Percentiles rank a stretch among this genome's conserved stretches.
Conservation (phyloP, 192 early-diverging fungal species). For the Neocallimastix lanati region DNA sequence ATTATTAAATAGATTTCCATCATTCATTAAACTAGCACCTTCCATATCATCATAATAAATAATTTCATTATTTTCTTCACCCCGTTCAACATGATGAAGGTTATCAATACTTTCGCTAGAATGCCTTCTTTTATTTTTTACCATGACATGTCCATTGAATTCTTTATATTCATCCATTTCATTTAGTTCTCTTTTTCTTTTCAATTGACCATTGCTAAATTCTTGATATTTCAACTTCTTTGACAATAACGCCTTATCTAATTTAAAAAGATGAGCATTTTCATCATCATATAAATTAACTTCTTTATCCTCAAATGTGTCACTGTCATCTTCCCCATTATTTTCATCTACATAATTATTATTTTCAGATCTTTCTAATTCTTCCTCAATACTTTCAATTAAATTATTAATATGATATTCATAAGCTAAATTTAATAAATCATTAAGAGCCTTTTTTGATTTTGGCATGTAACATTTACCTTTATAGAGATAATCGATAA, state of each 20-base stretch:
- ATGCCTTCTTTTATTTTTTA: neutral
- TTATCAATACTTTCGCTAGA: neutral
- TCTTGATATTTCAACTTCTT: neutral
- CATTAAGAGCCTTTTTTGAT: neutral
- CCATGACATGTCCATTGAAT: too few species aligned
- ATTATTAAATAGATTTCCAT: neutral
- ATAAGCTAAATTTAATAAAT: neutral
- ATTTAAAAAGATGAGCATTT: neutral
- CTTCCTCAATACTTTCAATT: neutral
- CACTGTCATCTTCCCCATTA: neutral
- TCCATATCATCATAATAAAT: neutral
- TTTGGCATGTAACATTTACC: neutral
- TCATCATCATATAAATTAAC: neutral
- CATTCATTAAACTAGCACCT: neutral
- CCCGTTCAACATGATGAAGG: neutral
- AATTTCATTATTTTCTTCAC: neutral
- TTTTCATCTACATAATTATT: neutral
- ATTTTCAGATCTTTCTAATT: too few species aligned
- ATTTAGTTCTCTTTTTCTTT: neutral
- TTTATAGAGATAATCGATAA: neutral
- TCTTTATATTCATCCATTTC: neutral
- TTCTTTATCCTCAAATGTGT: neutral
- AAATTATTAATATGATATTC: neutral
- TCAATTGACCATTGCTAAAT: neutral
- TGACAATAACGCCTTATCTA: neutral